Percentiles rank a stretch among this genome's conserved stretches.
Conservation (phyloP, 2,329 filamentous ascomycete species). For the Botrytis sinoallii region DNA sequence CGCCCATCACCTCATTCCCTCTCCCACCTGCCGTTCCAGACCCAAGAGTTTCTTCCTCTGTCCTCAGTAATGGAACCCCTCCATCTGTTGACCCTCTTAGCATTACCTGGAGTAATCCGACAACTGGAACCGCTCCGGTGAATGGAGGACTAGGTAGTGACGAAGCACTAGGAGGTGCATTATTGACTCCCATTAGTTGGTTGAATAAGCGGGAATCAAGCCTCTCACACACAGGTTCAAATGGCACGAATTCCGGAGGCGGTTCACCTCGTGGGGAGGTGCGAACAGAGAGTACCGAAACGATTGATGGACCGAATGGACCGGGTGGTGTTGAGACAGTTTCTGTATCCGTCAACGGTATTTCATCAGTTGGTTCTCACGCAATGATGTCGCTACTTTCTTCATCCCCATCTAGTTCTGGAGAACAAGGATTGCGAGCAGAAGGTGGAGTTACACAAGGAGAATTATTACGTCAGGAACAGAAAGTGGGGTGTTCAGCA, state of each 20-base stretch:
- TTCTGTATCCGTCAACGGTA: conserved; percentile 69
- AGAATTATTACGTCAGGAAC: conserved; percentile 81
- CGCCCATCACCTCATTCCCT: conserved; percentile 75
- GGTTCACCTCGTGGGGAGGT: conserved; percentile 47
- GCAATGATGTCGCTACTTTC: conserved; percentile 37
- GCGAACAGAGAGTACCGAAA: conserved; percentile 72
- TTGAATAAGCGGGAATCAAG: conserved; percentile 47
- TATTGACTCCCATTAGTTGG: conserved; percentile 95
- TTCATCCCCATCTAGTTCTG: conserved; percentile 29
- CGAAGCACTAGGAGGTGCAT: conserved; percentile 82
- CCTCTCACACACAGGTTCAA: conserved; percentile 14
- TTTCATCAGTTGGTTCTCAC: conserved; percentile 47
- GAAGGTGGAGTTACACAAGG: conserved; percentile 70
- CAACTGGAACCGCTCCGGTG: conserved; percentile 35
- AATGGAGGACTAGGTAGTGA: conserved; percentile 65
- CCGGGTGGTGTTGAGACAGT: conserved; percentile 78
- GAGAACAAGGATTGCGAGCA: conserved; percentile 32
- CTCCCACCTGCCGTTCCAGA: conserved; percentile 66
- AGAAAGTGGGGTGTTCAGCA: conserved; percentile 70
- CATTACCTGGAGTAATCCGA: conserved; percentile 49
- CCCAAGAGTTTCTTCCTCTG: conserved; percentile 49
- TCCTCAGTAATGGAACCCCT: conserved; percentile 57
- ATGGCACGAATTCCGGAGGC: conserved; percentile 5
- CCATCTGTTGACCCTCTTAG: conserved; percentile 37
- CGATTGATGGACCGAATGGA: conserved; percentile 77